These are phyloP conservation scores for Candida xiaguanensis DNA, from an alignment of 805 yeast species.

Conservation along the genomic window DNA sequence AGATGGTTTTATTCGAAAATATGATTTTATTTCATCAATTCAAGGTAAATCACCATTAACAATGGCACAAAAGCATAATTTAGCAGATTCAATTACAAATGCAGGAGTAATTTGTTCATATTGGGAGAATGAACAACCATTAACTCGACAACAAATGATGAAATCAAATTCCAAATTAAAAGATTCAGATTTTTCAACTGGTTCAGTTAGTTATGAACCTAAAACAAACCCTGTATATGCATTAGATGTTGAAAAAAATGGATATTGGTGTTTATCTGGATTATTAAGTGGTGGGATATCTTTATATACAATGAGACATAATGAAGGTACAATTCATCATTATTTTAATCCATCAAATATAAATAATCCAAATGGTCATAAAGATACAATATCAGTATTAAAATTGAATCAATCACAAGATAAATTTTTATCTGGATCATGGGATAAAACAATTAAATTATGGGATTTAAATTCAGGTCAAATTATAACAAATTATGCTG, in stretches of 20 bases:
- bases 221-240: slow-evolving; percentile 82
- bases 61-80: slow-evolving; percentile 83
- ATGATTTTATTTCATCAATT: slow-evolving; percentile 79
- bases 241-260: slow-evolving; percentile 76
- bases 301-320: slow-evolving; percentile 75
- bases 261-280: slow-evolving; percentile 83
- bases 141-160: slow-evolving; percentile 38
- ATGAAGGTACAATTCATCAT: slow-evolving; percentile 78
- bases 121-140: slow-evolving; percentile 96
- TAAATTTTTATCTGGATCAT: slow-evolving; percentile 72
- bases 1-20: slow-evolving; percentile 90
- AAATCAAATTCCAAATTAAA: slow-evolving; percentile 33
- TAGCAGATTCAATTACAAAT: slow-evolving; percentile 71
- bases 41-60: slow-evolving; percentile 87
- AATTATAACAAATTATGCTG: slow-evolving; percentile 43
- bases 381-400: slow-evolving; percentile 70
- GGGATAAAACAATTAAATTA: slow-evolving; percentile 78
- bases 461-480: slow-evolving; percentile 87
- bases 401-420: slow-evolving; percentile 59
- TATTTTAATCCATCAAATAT: slow-evolving; percentile 49
- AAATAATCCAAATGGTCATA: slow-evolving; percentile 47
- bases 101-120: slow-evolving; percentile 81
- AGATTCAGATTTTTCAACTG: slow-evolving; percentile 31
- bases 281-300: slow-evolving; percentile 81
- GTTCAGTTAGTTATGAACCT: slow-evolving; percentile 50